These are phyloP conservation scores for Prunus mume DNA, from an alignment of 306 rosid species.

Conservation along the genomic window DNA sequence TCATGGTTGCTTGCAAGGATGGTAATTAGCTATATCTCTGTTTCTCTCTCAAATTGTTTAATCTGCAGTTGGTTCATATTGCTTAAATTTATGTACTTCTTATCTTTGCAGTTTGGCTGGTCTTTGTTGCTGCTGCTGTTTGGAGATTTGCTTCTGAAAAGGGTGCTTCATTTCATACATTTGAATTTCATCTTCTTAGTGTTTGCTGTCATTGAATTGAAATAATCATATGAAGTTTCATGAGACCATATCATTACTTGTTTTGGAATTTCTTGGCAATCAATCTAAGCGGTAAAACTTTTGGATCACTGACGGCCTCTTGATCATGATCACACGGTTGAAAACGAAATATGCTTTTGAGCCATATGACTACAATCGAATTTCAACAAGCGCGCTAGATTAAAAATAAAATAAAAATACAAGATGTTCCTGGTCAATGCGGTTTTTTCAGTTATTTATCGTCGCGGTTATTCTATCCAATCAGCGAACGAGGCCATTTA, in stretches of 20 bases:
- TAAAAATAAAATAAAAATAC: no score
- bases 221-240: not conserved
- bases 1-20: constrained; percentile 1
- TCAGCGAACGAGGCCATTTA: not conserved
- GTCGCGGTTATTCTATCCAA: not conserved
- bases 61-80: no score
- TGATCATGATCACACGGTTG: not conserved
- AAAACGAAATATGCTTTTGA: not conserved
- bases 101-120: not conserved
- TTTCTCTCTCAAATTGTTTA: not conserved
- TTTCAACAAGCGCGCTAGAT: not conserved
- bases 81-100: not conserved
- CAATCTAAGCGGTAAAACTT: no score
- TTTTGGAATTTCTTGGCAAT: not conserved
- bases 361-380: not conserved
- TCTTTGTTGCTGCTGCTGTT: constrained; percentile 9
- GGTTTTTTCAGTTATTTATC: not conserved
- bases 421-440: not conserved
- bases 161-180: not conserved
- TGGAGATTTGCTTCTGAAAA: constrained; percentile 4
- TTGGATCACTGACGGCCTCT: no score
- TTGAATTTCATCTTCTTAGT: not conserved
- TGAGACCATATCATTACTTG: not conserved
- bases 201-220: not conserved
- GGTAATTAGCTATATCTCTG: not conserved